Evolutionary conservation across 345 rosid species (phyloP).

Genomic region (Pistacia integerrima): DNA sequence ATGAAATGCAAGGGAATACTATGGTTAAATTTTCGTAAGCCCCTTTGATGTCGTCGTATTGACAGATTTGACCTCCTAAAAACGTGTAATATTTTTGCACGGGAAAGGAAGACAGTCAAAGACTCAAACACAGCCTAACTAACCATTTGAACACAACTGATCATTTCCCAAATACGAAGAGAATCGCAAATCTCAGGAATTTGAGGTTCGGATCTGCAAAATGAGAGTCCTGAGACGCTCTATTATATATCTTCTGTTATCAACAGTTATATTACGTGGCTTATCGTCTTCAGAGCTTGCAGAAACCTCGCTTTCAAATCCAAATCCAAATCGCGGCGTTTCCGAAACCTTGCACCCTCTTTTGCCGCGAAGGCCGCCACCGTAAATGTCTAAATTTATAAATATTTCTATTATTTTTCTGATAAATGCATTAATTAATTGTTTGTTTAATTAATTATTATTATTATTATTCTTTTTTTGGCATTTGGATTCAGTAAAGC

Average conservation of each 20-base stretch:
- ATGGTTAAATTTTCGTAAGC: too few relatives aligned
- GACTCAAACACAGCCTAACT: too few relatives aligned
- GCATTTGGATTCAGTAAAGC: slow-evolving; percentile 38
- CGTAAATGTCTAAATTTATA: slow-evolving; percentile 26
- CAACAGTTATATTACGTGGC: slow-evolving; percentile 36
- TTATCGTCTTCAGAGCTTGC: slow-evolving; percentile 43
- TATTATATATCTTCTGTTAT: slow-evolving; percentile 32
- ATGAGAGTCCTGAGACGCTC: slow-evolving; percentile 43
- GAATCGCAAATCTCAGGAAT: slow-evolving; percentile 1
- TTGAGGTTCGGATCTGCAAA: slow-evolving; percentile 18
- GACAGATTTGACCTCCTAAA: too few relatives aligned
- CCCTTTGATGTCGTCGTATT: too few relatives aligned
- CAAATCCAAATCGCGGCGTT: slow-evolving; percentile 1
- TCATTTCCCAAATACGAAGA: not conserved
- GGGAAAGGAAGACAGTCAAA: too few relatives aligned
- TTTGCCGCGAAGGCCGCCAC: slow-evolving; percentile 30
- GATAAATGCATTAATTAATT: not conserved
- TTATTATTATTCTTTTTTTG: not conserved
- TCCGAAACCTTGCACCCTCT: slow-evolving; percentile 28
- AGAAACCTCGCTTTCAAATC: slow-evolving; percentile 31
- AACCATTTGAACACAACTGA: not conserved
- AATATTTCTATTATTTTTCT: slow-evolving; percentile 18
- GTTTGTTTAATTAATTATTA: not conserved
- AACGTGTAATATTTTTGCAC: too few relatives aligned
- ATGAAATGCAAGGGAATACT: too few relatives aligned